Percentiles rank a stretch among this genome's conserved stretches.
Evolutionary conservation across 2,329 filamentous ascomycete genomes (phyloP).

Genomic region (Talaromyces albobiverticillius): DNA sequence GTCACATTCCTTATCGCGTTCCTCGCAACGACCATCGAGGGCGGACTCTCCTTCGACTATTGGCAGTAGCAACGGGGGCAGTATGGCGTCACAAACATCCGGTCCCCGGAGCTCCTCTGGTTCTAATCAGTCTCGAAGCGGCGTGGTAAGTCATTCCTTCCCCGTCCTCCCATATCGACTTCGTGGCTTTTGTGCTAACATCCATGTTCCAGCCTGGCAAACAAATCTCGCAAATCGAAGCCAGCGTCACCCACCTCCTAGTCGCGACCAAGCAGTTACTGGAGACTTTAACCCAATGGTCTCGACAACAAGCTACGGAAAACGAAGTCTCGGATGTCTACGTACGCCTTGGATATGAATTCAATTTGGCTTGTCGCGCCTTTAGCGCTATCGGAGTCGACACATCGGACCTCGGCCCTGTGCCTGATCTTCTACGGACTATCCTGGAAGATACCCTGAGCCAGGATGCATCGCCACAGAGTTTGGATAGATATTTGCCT

Average conservation of each 20-base stretch:
- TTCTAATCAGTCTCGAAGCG: slow-evolving; percentile 61
- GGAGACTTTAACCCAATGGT: slow-evolving; percentile 97
- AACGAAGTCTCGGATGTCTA: slow-evolving; percentile 97
- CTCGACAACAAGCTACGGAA: slow-evolving; percentile 84
- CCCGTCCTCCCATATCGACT: neutral
- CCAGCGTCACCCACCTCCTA: slow-evolving; percentile 94
- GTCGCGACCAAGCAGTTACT: slow-evolving; percentile 97
- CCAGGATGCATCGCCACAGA: slow-evolving; percentile 91
- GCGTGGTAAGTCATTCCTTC: slow-evolving; percentile 55
- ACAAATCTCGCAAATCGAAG: slow-evolving; percentile 94
- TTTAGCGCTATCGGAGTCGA: slow-evolving; percentile 98
- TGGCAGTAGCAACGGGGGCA: slow-evolving; percentile 48
- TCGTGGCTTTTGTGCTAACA: neutral
- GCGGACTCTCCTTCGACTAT: slow-evolving; percentile 48
- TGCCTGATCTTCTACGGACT: slow-evolving; percentile 82
- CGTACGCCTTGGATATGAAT: slow-evolving; percentile 94
- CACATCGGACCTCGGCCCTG: slow-evolving; percentile 88
- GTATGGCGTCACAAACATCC: slow-evolving; percentile 54
- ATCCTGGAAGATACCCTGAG: slow-evolving; percentile 95
- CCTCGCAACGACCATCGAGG: slow-evolving; percentile 61
- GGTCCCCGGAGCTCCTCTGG: slow-evolving; percentile 64
- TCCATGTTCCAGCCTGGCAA: slow-evolving; percentile 56
- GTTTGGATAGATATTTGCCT: slow-evolving; percentile 88
- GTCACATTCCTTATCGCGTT: slow-evolving; percentile 29
- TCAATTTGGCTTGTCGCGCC: slow-evolving; percentile 96